Evolutionary conservation across 106 monocot genomes (phyloP), one percentile per base, ranked within the genome.

Genomic region (Vanilla planifolia): DNA sequence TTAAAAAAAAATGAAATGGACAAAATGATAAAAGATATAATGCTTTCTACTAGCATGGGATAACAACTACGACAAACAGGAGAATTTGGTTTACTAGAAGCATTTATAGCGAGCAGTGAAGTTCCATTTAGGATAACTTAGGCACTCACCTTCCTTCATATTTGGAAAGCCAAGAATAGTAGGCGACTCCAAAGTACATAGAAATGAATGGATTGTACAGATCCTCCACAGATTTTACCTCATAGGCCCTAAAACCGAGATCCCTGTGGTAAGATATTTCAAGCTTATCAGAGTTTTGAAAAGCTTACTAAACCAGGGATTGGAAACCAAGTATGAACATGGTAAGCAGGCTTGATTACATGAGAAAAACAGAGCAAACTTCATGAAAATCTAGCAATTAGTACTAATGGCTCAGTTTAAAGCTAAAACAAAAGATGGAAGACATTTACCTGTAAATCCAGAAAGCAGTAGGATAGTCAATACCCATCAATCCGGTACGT

Each of bases 101-200:
- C n/a, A n/a, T n/a, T n/a, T n/a, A n/a, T n/a, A n/a, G n/a, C n/a
- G n/a, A n/a, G n/a, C n/a, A n/a, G n/a, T n/a, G n/a, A n/a, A n/a
- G n/a, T n/a, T n/a, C n/a, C n/a, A n/a, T n/a, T n/a, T n/a, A n/a
- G n/a, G n/a, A n/a, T n/a, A n/a, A n/a, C n/a, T n/a, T 34, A 57
- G 53, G 33, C 20, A 74, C 80, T 66, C 45, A 92, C 98, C 98
- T 92, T 30, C 98, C 98, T 71, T 98, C 82, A 56, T 80, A 92
- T 71, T 80, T 69, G 23, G 98, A 88, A 16, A 98, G 61, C 91
- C 91, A 98, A 41, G 62, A 60, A 60, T 82, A 68, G 61, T 98
- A 98, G 11, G 92, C 73, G 39, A 82, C 88, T 67, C 88, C 98
- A 50, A 92, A 98, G 72, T 98, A 98, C 82, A 92, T 98, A 28